A percentile compares a stretch with the other conserved stretches of the same genome.
phyloP scores from a whole-genome alignment of 1,284 basidiomycete species.

The Fomitopsis pinicola region DNA sequence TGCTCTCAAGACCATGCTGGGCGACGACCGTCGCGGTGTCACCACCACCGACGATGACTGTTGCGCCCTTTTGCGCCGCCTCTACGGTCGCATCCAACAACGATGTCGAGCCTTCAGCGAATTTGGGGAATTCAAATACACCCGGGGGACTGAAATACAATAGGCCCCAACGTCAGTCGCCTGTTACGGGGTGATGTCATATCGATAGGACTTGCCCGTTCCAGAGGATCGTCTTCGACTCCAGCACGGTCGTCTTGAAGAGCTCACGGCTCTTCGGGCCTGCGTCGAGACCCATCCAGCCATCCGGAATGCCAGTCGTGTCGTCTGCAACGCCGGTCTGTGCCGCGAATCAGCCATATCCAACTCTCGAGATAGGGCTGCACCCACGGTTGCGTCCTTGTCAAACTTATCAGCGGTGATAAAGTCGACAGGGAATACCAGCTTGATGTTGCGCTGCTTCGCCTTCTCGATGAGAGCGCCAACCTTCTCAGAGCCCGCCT shows the following conservation, averaged over 20 bases:
- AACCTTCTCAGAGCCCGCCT: conserved; percentile 88
- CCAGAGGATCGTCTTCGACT: conserved; percentile 97
- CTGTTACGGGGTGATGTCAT: not conserved
- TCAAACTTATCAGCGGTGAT: conserved; percentile 94
- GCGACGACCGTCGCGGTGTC: conserved; percentile 92
- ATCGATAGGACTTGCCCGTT: conserved; percentile 64
- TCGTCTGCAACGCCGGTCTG: conserved; percentile 79
- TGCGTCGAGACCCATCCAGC: conserved; percentile 93
- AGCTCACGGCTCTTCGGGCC: conserved; percentile 81
- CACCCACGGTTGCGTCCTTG: conserved; percentile 79
- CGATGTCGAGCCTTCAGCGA: conserved; percentile 82
- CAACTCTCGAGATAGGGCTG: not conserved
- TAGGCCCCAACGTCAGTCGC: not conserved
- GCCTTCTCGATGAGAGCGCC: conserved; percentile 86
- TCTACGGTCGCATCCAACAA: conserved; percentile 88
- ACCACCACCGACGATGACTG: conserved; percentile 93
- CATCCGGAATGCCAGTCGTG: conserved; percentile 84
- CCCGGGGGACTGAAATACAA: conserved; percentile 73
- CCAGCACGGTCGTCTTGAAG: conserved; percentile 78
- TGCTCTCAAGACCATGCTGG: conserved; percentile 78
- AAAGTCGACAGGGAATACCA: conserved; percentile 96
- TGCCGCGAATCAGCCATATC: not conserved
- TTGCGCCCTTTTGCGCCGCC: conserved; percentile 83
- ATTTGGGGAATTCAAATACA: conserved; percentile 95
- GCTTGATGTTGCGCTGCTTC: conserved; percentile 88